Conservation (phyloP, 306 rosid genomes). For the Aeschynomene evenia region DNA sequence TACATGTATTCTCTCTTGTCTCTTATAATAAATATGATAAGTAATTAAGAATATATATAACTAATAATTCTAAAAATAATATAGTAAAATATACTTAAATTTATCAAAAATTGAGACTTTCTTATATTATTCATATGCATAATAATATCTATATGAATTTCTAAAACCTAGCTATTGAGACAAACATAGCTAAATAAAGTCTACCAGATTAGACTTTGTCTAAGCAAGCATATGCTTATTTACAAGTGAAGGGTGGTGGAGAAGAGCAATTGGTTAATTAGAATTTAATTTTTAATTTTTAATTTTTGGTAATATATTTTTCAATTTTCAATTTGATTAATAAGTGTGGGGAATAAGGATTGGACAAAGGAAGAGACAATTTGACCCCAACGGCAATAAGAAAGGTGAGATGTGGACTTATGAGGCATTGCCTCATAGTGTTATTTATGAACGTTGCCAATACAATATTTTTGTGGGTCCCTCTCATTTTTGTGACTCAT, state of each 20-base stretch:
- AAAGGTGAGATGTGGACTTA: slow-evolving; percentile 36
- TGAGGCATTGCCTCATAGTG: not conserved
- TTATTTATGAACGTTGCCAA: slow-evolving; percentile 26
- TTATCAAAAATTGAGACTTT: no score
- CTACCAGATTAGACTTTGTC: not conserved
- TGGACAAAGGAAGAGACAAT: slow-evolving; percentile 37
- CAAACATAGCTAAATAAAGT: not conserved
- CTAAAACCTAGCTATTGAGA: no score
- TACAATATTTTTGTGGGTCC: slow-evolving; percentile 32
- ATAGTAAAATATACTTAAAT: no score
- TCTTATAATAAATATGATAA: no score
- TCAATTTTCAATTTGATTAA: not conserved
- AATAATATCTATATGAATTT: no score
- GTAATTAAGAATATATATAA: no score
- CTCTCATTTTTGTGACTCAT: slow-evolving; percentile 6
- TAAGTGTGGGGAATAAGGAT: slow-evolving; percentile 15
- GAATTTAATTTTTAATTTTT: not conserved
- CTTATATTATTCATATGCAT: no score
- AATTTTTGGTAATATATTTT: not conserved
- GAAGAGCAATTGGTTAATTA: not conserved
- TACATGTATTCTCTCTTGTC: no score
- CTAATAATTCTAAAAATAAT: no score
- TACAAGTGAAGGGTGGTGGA: not conserved
- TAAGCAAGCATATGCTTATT: not conserved
- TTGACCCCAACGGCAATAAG: slow-evolving; percentile 41